Percentiles rank a stretch among this genome's conserved stretches.
phyloP scores from a whole-genome alignment of 108 stramenopile species.

The Pseudonitzschia pungens region DNA sequence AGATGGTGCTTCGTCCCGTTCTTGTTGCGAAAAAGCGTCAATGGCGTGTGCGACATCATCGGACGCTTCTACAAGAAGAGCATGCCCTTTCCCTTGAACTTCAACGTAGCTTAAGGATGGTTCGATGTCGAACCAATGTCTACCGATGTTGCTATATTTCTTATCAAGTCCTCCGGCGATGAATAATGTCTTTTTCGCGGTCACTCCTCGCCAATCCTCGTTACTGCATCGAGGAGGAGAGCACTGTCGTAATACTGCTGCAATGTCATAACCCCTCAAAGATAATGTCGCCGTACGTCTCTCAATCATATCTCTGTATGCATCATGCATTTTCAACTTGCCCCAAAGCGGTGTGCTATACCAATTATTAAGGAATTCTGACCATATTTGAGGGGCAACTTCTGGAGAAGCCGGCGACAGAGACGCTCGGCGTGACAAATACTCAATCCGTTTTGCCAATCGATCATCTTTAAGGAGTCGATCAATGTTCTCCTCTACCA shows the following conservation, averaged over 20 bases:
- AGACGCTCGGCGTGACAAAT: conserved; percentile 11
- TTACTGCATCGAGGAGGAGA: conserved; percentile 50
- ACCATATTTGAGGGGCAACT: conserved; percentile 22
- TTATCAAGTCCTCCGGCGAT: conserved; percentile 66
- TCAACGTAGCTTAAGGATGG: conserved; percentile 32
- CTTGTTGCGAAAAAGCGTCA: conserved; percentile 18
- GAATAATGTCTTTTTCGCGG: conserved; percentile 53
- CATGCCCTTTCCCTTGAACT: conserved; percentile 66
- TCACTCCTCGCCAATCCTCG: conserved; percentile 49
- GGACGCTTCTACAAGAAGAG: conserved; percentile 65
- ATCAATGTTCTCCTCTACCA: neutral
- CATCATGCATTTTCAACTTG: conserved; percentile 29
- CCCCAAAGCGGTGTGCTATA: conserved; percentile 69
- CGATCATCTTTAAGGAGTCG: conserved; percentile 47
- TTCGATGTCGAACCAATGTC: conserved; percentile 33
- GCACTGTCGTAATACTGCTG: conserved; percentile 56
- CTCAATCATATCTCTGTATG: conserved; percentile 37
- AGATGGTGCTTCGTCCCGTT: conserved; percentile 10
- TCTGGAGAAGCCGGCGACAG: conserved; percentile 3
- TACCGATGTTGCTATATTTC: conserved; percentile 65
- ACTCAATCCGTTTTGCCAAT: conserved; percentile 20
- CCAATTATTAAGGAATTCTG: conserved; percentile 57
- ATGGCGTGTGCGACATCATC: conserved; percentile 46
- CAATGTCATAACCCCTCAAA: conserved; percentile 50
- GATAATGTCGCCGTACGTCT: conserved; percentile 38